These are phyloP conservation scores for Gryganskiella cystojenkinii DNA, from an alignment of 192 early-diverging fungal species.

Conservation along the genomic window DNA sequence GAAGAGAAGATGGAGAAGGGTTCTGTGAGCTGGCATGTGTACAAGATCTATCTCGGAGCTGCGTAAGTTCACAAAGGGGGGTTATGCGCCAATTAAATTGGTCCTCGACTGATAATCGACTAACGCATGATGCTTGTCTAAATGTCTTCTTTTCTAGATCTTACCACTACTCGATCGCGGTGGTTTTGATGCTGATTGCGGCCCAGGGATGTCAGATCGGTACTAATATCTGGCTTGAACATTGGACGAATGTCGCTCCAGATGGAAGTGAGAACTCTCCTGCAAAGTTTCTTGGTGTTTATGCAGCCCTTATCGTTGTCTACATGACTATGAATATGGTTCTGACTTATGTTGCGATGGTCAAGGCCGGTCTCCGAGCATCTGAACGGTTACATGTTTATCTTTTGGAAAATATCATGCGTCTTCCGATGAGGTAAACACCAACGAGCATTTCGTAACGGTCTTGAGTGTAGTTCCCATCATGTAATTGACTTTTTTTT, in stretches of 20 bases:
- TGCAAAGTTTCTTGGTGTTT: conserved; percentile 12
- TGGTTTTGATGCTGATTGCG: neutral
- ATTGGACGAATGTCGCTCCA: conserved; percentile 54
- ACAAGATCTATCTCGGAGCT: conserved; percentile 77
- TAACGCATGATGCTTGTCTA: conserved; percentile 45
- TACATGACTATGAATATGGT: conserved; percentile 5
- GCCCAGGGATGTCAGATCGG: conserved; percentile 63
- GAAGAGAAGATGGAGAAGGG: conserved; percentile 86
- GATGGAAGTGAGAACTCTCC: neutral
- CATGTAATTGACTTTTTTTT: too few relatives aligned
- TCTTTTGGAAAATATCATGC: conserved; percentile 73
- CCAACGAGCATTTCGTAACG: conserved; percentile 40
- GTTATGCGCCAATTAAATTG: too few relatives aligned
- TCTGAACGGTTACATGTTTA: conserved; percentile 63
- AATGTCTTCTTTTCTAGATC: conserved; percentile 65
- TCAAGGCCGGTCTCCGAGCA: conserved; percentile 58
- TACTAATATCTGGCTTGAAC: conserved; percentile 68
- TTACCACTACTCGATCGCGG: conserved; percentile 48
- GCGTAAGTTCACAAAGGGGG: conserved; percentile 67
- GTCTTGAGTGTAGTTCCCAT: too few relatives aligned
- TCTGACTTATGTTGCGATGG: conserved; percentile 6
- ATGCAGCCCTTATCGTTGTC: conserved; percentile 2
- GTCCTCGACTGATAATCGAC: too few relatives aligned
- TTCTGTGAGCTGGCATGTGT: conserved; percentile 80
- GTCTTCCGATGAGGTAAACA: conserved; percentile 55